Evolutionary conservation across 805 yeast genomes (phyloP), one percentile per base, ranked within the genome.

Genomic region (Metschnikowia lochheadii): DNA sequence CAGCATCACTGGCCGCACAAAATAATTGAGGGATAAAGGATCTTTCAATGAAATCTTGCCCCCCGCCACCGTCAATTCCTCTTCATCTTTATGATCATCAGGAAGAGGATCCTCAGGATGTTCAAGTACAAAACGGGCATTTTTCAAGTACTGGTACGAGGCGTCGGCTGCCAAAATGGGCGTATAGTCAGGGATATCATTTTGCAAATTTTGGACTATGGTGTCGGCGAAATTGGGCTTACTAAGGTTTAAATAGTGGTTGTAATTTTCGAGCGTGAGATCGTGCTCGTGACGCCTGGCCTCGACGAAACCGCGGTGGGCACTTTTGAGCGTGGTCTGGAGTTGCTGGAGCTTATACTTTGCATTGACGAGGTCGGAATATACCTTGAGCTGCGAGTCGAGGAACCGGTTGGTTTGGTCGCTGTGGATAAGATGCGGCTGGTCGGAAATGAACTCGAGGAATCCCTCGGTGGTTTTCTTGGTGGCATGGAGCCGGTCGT

Each of bases 21-120:
- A 84, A 40, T 70, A 63, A 47, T 75, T 70, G 51, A 78, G 61
- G 0, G 90, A 80, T 13, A 87, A 71, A 0, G 92, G 92, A 62
- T 91, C 89, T 23, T 72, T 76, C 50, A 87, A 62, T 43, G 83
- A 81, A n/a, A 87, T 70, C 35, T 69, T 78, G 36, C 94, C 94
- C 49, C 94, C 95, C 8, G 80, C 81, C 5, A 87, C 77, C 39
- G 76, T 79, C 32, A 87, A 39, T n/a, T 39, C 42, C 20, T 84
- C 92, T 20, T 83, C 88, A 36, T 79, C 84, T 13, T 74, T 82
- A 11, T 60, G 65, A 6, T 65, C 73, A 14, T 72, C 77, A 0
- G 89, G 88, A 17, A 86, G 58, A 6, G 87, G 84, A 29, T 79
- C 80, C 31, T 78, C 78, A 0, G 94, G 94, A 54, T 82, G 73